These are phyloP conservation scores for Candida chilensis DNA, from an alignment of 805 yeast species.

Conservation along the genomic window DNA sequence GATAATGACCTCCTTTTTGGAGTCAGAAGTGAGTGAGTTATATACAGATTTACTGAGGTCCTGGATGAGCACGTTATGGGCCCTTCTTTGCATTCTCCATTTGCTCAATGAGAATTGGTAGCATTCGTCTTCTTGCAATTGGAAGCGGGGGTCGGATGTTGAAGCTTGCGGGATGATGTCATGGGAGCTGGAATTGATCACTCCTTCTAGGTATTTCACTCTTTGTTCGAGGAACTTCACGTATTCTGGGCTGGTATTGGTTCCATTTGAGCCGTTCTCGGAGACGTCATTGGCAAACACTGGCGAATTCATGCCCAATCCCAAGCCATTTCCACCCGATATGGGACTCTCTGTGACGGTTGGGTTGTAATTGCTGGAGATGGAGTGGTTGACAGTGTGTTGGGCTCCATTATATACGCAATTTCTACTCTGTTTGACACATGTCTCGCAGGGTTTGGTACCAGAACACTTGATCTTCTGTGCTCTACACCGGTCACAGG, in stretches of 20 bases:
- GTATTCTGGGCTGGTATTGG: slow-evolving; percentile 7
- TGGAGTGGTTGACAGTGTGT: slow-evolving; percentile 1
- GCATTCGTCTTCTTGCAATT: slow-evolving; percentile 9
- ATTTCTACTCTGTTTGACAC: slow-evolving; percentile 24
- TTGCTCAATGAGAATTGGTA: slow-evolving; percentile 23
- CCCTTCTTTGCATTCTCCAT: slow-evolving; percentile 37
- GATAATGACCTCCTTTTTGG: slow-evolving; percentile 21
- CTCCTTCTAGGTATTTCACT: slow-evolving; percentile 25
- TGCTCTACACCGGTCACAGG: slow-evolving; percentile 46
- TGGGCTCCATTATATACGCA: slow-evolving; percentile 13
- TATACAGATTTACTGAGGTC: slow-evolving; percentile 25
- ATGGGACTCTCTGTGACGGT: slow-evolving; percentile 1
- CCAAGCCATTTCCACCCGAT: slow-evolving; percentile 4
- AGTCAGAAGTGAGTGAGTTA: slow-evolving; percentile 20
- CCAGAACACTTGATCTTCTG: slow-evolving; percentile 55
- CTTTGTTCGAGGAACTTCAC: slow-evolving; percentile 26
- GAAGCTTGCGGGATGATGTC: too few relatives aligned
- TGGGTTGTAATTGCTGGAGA: slow-evolving; percentile 3
- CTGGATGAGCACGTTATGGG: slow-evolving; percentile 29
- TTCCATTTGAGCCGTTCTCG: slow-evolving; percentile 4
- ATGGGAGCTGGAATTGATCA: slow-evolving; percentile 1
- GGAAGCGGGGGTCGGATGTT: too few relatives aligned
- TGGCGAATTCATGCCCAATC: slow-evolving; percentile 6
- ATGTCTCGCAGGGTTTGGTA: slow-evolving; percentile 37
- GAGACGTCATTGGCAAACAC: slow-evolving; percentile 4